Base-by-base conservation (phyloP, 2,329 filamentous ascomycete species). In the Calonectria pauciramosa region DNA sequence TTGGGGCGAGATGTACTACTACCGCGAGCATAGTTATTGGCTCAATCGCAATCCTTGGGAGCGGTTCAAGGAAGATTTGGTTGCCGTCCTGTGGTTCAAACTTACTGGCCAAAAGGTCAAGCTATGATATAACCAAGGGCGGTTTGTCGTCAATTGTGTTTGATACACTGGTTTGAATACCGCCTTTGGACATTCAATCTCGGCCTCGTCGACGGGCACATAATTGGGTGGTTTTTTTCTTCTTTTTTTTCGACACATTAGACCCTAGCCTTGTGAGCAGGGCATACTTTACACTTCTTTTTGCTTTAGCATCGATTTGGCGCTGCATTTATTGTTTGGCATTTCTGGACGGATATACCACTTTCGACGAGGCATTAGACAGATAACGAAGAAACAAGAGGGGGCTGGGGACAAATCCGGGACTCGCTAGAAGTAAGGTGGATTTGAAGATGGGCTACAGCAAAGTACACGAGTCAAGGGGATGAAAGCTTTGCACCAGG, bases 1-100 rank as follows among this genome's bases (percentile, higher is more conserved):
- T 85, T 99, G 96, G 96, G 94, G 93, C 47, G 97, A 99, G 86
- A 98, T 99, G 93, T 98, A 98, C 87, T 94, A 94, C 84, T 99
- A 96, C 87, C 94, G 96, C 68, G 93, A 98, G 84, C 90, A 98
- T 82, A 98, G 95, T 87, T 96, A 98, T 84, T 93, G 93, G 85
- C 90, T 98, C 76, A 98, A 98, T 88, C 92, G 95, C 67, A 94
- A 92, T 66, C 89, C 87, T 70, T 98, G 95, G 95, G 94, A 97
- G 87, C 87, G 87, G 32, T 93, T 93, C 86, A 93, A 93, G 88
- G 92, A 93, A 82, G 92, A 93, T 76, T 82, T 93, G 23, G 80
- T 93, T 20, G 91, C 91, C 36, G 86, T 89, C 59, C 84, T 91
- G 72, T 93, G 91, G 91, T 91, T 87, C 83, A 93, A 93, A 85